Evolutionary conservation across 139 green algal genomes (phyloP).

Genomic region (Picochlorum sp.): DNA sequence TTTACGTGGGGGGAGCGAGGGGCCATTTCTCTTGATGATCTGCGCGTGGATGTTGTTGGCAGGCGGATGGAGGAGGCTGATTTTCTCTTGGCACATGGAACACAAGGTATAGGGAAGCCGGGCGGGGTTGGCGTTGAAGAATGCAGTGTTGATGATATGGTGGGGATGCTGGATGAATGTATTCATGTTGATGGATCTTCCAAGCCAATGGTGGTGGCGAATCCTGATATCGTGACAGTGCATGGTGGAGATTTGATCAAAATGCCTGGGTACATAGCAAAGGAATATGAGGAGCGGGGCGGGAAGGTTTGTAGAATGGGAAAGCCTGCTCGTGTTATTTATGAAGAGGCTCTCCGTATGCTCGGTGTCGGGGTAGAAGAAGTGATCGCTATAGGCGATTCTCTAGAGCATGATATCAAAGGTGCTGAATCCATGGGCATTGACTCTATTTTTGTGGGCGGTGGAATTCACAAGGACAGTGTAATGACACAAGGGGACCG

Average conservation of each 20-base stretch:
- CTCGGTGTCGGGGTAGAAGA: slow-evolving; percentile 22
- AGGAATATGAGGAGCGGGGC: slow-evolving; percentile 34
- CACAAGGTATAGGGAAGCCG: slow-evolving; percentile 49
- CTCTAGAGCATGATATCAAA: slow-evolving; percentile 73
- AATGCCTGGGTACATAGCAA: slow-evolving; percentile 72
- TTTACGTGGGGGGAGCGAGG: slow-evolving; percentile 76
- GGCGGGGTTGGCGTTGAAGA: slow-evolving; percentile 8
- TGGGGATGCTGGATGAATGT: slow-evolving; percentile 25
- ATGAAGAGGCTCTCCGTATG: slow-evolving; percentile 41
- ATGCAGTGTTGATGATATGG: slow-evolving; percentile 31
- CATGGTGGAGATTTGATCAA: slow-evolving; percentile 32
- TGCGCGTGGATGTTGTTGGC: slow-evolving; percentile 45
- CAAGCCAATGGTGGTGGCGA: slow-evolving; percentile 73
- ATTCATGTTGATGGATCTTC: background rate
- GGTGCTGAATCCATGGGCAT: slow-evolving; percentile 37
- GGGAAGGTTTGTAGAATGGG: slow-evolving; percentile 51
- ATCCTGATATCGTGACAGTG: slow-evolving; percentile 73
- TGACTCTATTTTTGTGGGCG: slow-evolving; percentile 59
- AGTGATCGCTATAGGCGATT: slow-evolving; percentile 58
- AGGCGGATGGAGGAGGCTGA: slow-evolving; percentile 50
- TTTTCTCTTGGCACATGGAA: slow-evolving; percentile 88
- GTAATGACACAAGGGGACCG: too few relatives aligned
- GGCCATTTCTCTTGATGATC: slow-evolving; percentile 46
- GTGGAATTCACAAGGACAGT: slow-evolving; percentile 50
- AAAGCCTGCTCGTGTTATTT: slow-evolving; percentile 72